Base-by-base conservation (phyloP, 345 rosid genomes). In the Populus simonii region DNA sequence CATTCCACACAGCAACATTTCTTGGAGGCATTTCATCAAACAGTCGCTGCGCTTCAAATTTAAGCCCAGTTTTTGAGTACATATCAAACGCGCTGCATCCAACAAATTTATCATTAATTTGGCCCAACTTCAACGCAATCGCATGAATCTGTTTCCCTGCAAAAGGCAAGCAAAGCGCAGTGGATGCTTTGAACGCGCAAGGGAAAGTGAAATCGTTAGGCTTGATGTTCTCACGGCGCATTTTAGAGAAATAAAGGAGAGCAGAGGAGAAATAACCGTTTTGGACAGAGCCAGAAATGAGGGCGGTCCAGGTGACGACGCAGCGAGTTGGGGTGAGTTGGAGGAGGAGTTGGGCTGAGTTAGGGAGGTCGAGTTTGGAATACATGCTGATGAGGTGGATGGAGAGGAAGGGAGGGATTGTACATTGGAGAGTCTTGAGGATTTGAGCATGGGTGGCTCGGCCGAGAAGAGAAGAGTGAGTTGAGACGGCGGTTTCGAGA, bases 171-270 rank as follows among this genome's bases (percentile, higher is more conserved):
- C 82, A 70, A 45, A 92, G 83, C 2, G 82, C 83, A 76, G 91
- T 92, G n/a, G 90, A 75, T 31, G 98, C 94, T 86, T 92, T 92
- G 72, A 92, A 91, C 9, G 76, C 89, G 59, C 97, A 94, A 75
- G 98, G 98, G 73, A 94, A 88, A 73, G 96, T 92, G 83, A 86
- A 91, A 36, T 92, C 98, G 49, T 94, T 92, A 15, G 96, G 98
- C 9, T 18, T 74, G 57, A 94, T 76, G 81, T 86, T 72, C 63
- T 91, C 89, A 12, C 83, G 86, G 75, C 82, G 85, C 97, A 92
- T 92, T 70, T 71, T 76, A 0, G 81, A 47, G 82, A 91, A 90
- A 43, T 82, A 85, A 76, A 72, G 53, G 78, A 94, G 74, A 1
- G 96, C 91, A 33, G 88, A 74, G n/a, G 87, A 41, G 80, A 89